Conservation (phyloP, 371 early-diverging fungal species). For the Rhizopus arrhizus region DNA sequence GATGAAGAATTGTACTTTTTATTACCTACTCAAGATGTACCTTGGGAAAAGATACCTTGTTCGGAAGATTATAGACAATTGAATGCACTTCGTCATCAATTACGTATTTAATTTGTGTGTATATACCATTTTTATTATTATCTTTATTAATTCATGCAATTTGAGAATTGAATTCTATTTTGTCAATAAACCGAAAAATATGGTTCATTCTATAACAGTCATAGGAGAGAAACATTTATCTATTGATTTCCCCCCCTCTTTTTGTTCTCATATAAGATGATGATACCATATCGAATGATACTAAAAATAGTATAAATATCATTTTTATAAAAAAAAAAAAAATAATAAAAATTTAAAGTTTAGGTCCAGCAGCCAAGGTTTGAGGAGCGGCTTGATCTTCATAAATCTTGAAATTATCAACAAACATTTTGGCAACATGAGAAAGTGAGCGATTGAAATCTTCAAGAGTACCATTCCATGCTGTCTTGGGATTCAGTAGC, state of each 20-base stretch:
- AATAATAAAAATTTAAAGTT: slow-evolving; percentile 20
- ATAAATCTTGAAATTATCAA: slow-evolving; percentile 88
- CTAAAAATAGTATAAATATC: too few species aligned
- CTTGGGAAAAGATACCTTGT: slow-evolving; percentile 41
- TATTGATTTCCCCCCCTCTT: too few species aligned
- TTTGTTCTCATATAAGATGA: too few species aligned
- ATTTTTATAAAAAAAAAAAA: slow-evolving; percentile 2
- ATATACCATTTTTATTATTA: background rate
- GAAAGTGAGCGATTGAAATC: slow-evolving; percentile 68
- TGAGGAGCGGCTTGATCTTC: slow-evolving; percentile 79
- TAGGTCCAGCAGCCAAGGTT: slow-evolving; percentile 79
- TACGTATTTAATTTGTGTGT: slow-evolving; percentile 34
- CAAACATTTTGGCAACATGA: slow-evolving; percentile 84
- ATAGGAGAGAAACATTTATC: too few species aligned
- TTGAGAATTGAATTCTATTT: too few species aligned
- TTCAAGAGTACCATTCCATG: slow-evolving; percentile 77
- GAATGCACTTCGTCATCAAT: slow-evolving; percentile 39
- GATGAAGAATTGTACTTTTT: slow-evolving; percentile 33
- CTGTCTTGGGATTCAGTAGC: slow-evolving; percentile 84
- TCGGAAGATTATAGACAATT: slow-evolving; percentile 53
- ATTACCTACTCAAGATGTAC: slow-evolving; percentile 33
- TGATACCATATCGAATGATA: too few species aligned
- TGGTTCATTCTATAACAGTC: too few species aligned
- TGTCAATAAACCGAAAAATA: too few species aligned
- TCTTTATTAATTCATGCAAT: background rate